Evolutionary conservation across 495 filamentous ascomycete species (phyloP).

Genomic region (Endocarpon pusillum): DNA sequence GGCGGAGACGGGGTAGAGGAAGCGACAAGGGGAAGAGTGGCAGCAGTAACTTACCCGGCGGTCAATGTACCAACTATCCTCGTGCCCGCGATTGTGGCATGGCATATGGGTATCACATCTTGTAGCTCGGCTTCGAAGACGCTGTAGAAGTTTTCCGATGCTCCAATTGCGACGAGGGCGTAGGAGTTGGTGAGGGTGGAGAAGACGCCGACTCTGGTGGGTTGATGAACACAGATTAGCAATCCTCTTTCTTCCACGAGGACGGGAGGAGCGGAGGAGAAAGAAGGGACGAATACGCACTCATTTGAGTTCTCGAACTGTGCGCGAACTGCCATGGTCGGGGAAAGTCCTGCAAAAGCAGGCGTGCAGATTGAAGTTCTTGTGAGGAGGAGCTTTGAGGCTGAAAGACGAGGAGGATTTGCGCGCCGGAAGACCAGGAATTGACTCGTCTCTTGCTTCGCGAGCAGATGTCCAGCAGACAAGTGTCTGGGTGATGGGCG

Average conservation of each 20-base stretch:
- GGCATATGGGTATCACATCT: conserved; percentile 94
- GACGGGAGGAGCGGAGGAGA: neutral
- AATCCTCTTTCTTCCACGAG: conserved; percentile 10
- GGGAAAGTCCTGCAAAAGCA: no score
- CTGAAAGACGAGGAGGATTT: no score
- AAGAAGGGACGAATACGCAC: conserved; percentile 31
- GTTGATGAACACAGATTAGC: conserved; percentile 7
- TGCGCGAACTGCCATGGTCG: conserved; percentile 60
- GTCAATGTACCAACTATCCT: conserved; percentile 90
- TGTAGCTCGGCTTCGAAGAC: conserved; percentile 94
- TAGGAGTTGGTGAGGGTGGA: conserved; percentile 91
- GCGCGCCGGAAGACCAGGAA: no score
- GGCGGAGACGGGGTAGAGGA: neutral
- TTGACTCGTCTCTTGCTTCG: no score
- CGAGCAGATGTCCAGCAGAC: no score
- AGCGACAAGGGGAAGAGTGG: conserved; percentile 1
- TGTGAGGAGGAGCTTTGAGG: no score
- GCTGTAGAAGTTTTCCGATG: conserved; percentile 95
- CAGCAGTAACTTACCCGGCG: conserved; percentile 50
- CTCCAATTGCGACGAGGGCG: conserved; percentile 79
- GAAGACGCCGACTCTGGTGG: conserved; percentile 91
- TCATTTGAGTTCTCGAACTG: conserved; percentile 99
- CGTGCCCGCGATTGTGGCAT: conserved; percentile 92
- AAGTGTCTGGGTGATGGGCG: no score
- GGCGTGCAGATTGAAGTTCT: no score